phyloP scores from a whole-genome alignment of 73 alveolate species.

The Symbiodinium pilosum region DNA sequence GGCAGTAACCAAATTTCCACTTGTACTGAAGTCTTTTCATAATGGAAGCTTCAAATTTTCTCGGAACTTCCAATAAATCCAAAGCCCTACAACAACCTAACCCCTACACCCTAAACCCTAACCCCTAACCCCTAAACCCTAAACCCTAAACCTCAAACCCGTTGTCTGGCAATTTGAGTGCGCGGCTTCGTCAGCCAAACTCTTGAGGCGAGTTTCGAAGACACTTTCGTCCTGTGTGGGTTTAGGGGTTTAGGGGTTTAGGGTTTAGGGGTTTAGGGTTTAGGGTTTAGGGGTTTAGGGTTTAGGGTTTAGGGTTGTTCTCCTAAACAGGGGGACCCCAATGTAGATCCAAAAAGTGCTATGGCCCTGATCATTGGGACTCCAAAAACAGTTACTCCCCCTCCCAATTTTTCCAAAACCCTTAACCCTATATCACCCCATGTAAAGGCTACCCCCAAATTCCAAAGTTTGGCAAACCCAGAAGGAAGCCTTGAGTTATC shows the following conservation, averaged over 20 bases:
- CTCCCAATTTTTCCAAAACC: not conserved
- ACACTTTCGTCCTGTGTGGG: slow-evolving; percentile 79
- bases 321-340: too few species aligned
- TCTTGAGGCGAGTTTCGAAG: slow-evolving; percentile 63
- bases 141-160: not conserved
- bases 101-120: not conserved
- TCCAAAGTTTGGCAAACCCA: too few species aligned
- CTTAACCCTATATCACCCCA: not conserved
- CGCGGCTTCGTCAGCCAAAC: slow-evolving; percentile 56
- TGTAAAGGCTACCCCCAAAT: not conserved
- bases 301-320: not conserved
- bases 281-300: too few species aligned
- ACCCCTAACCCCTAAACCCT: not conserved
- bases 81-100: not conserved
- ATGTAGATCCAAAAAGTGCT: too few species aligned
- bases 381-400: not conserved
- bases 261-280: not conserved
- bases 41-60: too few species aligned
- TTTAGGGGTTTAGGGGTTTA: not conserved
- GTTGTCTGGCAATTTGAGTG: not conserved
- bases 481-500: too few species aligned
- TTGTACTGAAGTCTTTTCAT: too few species aligned
- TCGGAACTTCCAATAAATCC: too few species aligned
- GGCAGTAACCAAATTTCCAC: too few species aligned
- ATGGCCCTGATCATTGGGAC: too few species aligned